Evolutionary conservation across 75 land plant genomes (phyloP), one percentile per base, ranked within the genome.

Genomic region (Picea glauca): DNA sequence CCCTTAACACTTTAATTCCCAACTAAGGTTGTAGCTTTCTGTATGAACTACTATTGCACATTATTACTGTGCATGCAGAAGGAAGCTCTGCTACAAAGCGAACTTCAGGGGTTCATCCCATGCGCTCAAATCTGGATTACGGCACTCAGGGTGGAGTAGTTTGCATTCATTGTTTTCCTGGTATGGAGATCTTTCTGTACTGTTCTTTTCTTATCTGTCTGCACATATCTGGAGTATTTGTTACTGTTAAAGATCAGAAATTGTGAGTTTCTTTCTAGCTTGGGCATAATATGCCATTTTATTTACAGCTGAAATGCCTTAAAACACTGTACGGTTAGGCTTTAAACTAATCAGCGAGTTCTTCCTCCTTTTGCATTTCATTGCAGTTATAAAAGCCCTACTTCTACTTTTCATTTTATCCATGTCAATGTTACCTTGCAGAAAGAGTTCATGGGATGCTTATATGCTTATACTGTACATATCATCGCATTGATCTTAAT

Each of bases 91-190:
- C 78, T 77, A 76, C 62, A 26, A 78, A 80, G 17, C 81, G 67
- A 62, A 84, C 58, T 58, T 75, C 79, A 38, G 70, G 82, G 15
- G 74, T 58, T 57, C 64, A 76, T 76, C 81, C 59, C 68, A 64
- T 82, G 54, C 83, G 77, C 74, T 79, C 87, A 58, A 81, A 77
- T 76, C 32, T 79, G 54, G 86, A 74, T 77, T 83, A 82, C 38
- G 86, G 65, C 67, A 43, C 73, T 9, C 87, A 59, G 57, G 82
- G 80, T 40, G 86, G 86, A 58, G 79, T 80, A 50, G 50, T 78
- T 14, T 83, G 82, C 46, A 81, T 76, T 74, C 79, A 85, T 57
- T 83, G 82, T 70, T 30, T 62, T 76, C 46, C 90, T 84, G 92
- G 92, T 88, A 38, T 72, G 54, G 1, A 32, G n/a, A 70, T 70